Conservation (phyloP, 2,329 filamentous ascomycete species). For the Trichoderma koningii region DNA sequence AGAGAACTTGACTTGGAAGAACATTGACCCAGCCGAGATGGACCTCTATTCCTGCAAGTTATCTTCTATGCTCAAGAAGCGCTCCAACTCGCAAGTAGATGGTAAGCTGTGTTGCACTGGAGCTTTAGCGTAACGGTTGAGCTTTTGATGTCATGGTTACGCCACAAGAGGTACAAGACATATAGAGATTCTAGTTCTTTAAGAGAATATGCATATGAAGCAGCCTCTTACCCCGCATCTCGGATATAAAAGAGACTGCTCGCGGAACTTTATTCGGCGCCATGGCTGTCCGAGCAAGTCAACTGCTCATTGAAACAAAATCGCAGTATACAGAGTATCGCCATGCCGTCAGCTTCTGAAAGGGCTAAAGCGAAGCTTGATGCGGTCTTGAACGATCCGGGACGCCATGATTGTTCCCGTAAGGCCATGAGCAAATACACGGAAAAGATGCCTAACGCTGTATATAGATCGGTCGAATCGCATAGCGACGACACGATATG, state of each 20-base stretch:
- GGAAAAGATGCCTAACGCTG: conserved; percentile 7
- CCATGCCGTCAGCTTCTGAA: conserved; percentile 21
- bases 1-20: too few species aligned
- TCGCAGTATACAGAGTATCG: neutral
- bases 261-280: conserved; percentile 3
- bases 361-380: conserved; percentile 20
- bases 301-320: neutral
- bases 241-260: neutral
- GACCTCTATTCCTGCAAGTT: neutral
- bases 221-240: conserved; percentile 14
- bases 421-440: neutral
- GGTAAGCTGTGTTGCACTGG: neutral
- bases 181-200: neutral
- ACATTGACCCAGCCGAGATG: too few species aligned
- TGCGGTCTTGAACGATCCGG: conserved; percentile 22
- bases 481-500: conserved; percentile 22
- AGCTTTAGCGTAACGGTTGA: neutral
- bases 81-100: neutral
- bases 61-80: neutral
- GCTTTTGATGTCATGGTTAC: conserved; percentile 21
- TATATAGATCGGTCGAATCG: conserved; percentile 19
- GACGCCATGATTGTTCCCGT: conserved; percentile 15
- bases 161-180: neutral
- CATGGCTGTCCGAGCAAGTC: neutral
- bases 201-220: conserved; percentile 10